phyloP scores from a whole-genome alignment of 352 stramenopile genomes.

The Pythium volutum region DNA sequence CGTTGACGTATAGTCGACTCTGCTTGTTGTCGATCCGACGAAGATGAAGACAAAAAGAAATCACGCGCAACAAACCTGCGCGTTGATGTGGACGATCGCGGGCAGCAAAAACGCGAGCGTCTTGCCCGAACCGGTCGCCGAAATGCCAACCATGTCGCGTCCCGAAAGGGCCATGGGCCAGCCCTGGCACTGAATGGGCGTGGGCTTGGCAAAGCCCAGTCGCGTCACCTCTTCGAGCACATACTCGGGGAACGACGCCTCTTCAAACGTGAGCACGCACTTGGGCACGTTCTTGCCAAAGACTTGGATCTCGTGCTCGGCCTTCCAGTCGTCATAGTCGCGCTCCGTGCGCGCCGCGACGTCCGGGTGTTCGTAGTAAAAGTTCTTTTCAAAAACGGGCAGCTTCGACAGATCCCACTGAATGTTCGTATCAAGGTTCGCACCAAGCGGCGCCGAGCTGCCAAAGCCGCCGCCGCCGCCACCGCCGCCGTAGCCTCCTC shows the following conservation, averaged over 20 bases:
- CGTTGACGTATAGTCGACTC: slow-evolving; percentile 10
- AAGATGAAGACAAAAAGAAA: slow-evolving; percentile 14
- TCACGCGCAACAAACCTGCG: slow-evolving; percentile 89
- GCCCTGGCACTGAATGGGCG: slow-evolving; percentile 91
- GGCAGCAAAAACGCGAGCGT: slow-evolving; percentile 92
- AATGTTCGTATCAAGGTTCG: slow-evolving; percentile 91
- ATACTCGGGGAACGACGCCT: slow-evolving; percentile 95
- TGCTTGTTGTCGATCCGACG: slow-evolving; percentile 14
- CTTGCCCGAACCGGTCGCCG: slow-evolving; percentile 93
- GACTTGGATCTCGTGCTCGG: slow-evolving; percentile 93
- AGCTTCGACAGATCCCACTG: slow-evolving; percentile 94
- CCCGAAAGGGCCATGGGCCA: slow-evolving; percentile 98
- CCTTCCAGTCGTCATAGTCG: slow-evolving; percentile 92
- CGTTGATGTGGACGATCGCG: slow-evolving; percentile 99
- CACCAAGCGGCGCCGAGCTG: slow-evolving; percentile 76
- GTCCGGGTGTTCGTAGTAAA: slow-evolving; percentile 98
- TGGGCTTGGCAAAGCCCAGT: slow-evolving; percentile 95
- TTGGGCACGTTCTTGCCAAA: slow-evolving; percentile 96
- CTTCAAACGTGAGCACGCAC: slow-evolving; percentile 95
- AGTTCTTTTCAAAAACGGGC: slow-evolving; percentile 98
- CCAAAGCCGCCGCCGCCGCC: slow-evolving; percentile 35
- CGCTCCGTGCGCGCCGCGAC: slow-evolving; percentile 89
- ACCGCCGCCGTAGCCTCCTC: slow-evolving; percentile 35
- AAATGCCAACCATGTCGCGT: slow-evolving; percentile 99
- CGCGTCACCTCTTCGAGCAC: slow-evolving; percentile 97